phyloP scores from a whole-genome alignment of 495 filamentous ascomycete species.

The Neurospora sp. region DNA sequence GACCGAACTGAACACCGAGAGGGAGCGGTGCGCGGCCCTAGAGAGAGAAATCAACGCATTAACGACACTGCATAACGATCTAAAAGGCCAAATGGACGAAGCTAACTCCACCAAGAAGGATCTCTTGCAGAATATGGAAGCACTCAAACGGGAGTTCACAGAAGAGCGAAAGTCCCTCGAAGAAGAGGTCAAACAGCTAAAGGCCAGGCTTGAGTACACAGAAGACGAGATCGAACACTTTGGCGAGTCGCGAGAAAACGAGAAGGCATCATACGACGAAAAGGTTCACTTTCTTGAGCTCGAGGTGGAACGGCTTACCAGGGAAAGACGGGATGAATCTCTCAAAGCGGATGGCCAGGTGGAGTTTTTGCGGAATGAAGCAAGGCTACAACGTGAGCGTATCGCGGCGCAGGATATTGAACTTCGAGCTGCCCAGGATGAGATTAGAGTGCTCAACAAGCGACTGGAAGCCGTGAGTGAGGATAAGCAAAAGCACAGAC shows the following conservation, averaged over 20 bases:
- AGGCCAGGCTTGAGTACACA: conserved; percentile 67
- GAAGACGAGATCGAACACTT: conserved; percentile 85
- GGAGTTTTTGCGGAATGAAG: conserved; percentile 46
- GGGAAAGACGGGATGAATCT: conserved; percentile 45
- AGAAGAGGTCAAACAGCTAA: conserved; percentile 62
- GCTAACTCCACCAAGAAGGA: conserved; percentile 87
- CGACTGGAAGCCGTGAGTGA: conserved; percentile 39
- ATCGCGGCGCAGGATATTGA: conserved; percentile 43
- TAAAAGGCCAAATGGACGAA: conserved; percentile 66
- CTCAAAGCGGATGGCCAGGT: conserved; percentile 46
- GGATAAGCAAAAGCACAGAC: conserved; percentile 16
- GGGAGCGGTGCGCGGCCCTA: conserved; percentile 36
- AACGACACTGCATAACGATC: conserved; percentile 50
- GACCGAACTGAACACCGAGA: conserved; percentile 56
- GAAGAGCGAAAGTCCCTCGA: conserved; percentile 74
- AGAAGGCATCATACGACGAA: conserved; percentile 57
- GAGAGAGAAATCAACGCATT: conserved; percentile 53
- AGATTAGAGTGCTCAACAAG: conserved; percentile 36
- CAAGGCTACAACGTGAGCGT: conserved; percentile 42
- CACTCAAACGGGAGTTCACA: conserved; percentile 77
- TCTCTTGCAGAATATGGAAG: conserved; percentile 87
- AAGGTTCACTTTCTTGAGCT: conserved; percentile 56
- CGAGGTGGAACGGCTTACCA: conserved; percentile 54
- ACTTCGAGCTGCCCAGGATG: conserved; percentile 42
- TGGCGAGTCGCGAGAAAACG: conserved; percentile 72